Evolutionary conservation across 148 eudicot species (phyloP).

Genomic region (Rhododendron henanense): DNA sequence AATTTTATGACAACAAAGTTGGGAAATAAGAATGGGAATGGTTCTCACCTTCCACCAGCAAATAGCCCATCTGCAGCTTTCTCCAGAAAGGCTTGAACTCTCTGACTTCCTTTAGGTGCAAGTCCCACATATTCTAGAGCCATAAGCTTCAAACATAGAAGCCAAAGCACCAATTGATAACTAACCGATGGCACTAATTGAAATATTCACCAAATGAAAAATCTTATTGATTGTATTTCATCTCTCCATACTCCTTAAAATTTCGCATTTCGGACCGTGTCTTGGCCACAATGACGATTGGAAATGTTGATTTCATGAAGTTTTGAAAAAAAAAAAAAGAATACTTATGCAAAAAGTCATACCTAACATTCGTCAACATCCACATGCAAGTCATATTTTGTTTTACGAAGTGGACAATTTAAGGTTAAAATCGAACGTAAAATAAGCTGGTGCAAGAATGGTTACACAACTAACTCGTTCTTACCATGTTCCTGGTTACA

Average conservation of each 20-base stretch:
- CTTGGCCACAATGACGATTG: background rate
- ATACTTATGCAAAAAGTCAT: background rate
- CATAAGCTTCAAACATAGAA: constrained; percentile 43
- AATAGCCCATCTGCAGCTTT: constrained; percentile 94
- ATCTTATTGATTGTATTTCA: background rate
- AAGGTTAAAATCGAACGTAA: background rate
- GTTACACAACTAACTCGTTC: constrained; percentile 9
- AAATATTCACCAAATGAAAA: background rate
- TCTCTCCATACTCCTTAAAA: background rate
- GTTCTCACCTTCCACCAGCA: constrained; percentile 73
- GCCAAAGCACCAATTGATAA: background rate
- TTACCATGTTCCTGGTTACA: constrained; percentile 74
- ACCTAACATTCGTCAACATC: background rate
- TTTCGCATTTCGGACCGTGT: background rate
- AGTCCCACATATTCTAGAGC: constrained; percentile 68
- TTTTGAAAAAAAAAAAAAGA: no score
- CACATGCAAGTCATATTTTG: background rate
- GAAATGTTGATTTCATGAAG: background rate
- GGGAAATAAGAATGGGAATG: background rate
- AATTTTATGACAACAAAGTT: background rate
- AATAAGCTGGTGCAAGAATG: background rate
- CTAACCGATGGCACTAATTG: background rate
- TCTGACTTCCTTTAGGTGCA: constrained; percentile 88
- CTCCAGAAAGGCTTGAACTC: constrained; percentile 85
- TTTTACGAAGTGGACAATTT: background rate